Conservation (phyloP, 805 yeast genomes). For the Saturnispora gosingensis region DNA sequence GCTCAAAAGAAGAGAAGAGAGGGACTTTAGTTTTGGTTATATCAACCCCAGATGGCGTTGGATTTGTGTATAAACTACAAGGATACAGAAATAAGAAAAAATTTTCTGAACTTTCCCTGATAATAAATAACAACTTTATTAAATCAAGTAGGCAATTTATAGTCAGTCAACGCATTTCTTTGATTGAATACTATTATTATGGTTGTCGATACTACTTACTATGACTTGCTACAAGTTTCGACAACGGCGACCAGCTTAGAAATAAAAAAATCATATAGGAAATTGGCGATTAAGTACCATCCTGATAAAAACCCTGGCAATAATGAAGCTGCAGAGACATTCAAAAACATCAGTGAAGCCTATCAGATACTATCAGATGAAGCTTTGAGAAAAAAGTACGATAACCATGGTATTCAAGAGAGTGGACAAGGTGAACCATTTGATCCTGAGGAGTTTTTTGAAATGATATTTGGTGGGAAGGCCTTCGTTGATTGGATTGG, state of each 20-base stretch:
- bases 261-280: slow-evolving; percentile 89
- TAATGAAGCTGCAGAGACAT: slow-evolving; percentile 77
- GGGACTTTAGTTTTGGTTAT: slow-evolving; percentile 21
- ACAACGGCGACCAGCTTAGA: slow-evolving; percentile 69
- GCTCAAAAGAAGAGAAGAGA: slow-evolving; percentile 55
- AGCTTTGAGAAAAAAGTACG: slow-evolving; percentile 62
- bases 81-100: not conserved
- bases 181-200: slow-evolving; percentile 27
- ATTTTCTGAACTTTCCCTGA: not conserved
- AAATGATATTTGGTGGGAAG: slow-evolving; percentile 77
- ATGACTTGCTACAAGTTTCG: slow-evolving; percentile 65
- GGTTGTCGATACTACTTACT: slow-evolving; percentile 83
- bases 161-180: not conserved
- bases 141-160: not conserved
- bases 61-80: not conserved
- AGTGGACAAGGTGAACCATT: slow-evolving; percentile 58
- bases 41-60: not conserved
- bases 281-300: slow-evolving; percentile 79
- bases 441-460: slow-evolving; percentile 82
- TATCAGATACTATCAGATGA: slow-evolving; percentile 75
- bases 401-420: slow-evolving; percentile 55
- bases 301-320: slow-evolving; percentile 97
- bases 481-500: slow-evolving; percentile 74
- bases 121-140: not conserved
- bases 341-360: slow-evolving; percentile 68